Conservation (phyloP, 495 filamentous ascomycete genomes). For the Aspergillus sclerotiicarbonarius region DNA sequence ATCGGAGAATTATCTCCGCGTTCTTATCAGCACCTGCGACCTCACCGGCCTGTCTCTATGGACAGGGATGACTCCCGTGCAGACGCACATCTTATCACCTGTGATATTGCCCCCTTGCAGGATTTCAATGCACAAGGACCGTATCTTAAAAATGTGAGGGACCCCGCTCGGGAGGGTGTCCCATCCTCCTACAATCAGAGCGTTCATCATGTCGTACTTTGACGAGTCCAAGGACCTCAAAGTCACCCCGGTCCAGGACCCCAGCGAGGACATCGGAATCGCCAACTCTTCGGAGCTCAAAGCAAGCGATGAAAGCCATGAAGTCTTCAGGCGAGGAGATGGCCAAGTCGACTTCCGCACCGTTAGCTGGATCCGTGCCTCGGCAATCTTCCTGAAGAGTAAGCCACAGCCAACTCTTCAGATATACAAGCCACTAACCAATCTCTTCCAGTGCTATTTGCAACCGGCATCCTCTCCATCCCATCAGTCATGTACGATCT, state of each 20-base stretch:
- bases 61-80: not conserved
- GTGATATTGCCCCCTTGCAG: not conserved
- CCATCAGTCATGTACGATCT: slow-evolving; percentile 59
- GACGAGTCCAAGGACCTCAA: slow-evolving; percentile 15
- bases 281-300: slow-evolving; percentile 22
- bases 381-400: slow-evolving; percentile 58
- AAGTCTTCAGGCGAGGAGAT: slow-evolving; percentile 52
- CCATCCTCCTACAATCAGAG: not conserved
- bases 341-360: slow-evolving; percentile 55
- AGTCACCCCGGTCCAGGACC: slow-evolving; percentile 1
- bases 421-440: not conserved
- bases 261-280: slow-evolving; percentile 11
- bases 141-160: not conserved
- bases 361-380: slow-evolving; percentile 54
- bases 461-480: slow-evolving; percentile 60
- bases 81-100: not conserved
- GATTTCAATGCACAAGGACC: not conserved
- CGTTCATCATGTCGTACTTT: not conserved
- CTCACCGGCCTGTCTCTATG: not conserved
- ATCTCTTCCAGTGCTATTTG: slow-evolving; percentile 32
- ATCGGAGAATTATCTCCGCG: not conserved
- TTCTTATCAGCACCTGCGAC: not conserved
- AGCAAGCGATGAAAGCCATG: slow-evolving; percentile 29
- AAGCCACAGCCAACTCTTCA: not conserved
- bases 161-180: not conserved